These are phyloP conservation scores for Allium cepa DNA, from an alignment of 106 monocot genomes.

Conservation along the genomic window DNA sequence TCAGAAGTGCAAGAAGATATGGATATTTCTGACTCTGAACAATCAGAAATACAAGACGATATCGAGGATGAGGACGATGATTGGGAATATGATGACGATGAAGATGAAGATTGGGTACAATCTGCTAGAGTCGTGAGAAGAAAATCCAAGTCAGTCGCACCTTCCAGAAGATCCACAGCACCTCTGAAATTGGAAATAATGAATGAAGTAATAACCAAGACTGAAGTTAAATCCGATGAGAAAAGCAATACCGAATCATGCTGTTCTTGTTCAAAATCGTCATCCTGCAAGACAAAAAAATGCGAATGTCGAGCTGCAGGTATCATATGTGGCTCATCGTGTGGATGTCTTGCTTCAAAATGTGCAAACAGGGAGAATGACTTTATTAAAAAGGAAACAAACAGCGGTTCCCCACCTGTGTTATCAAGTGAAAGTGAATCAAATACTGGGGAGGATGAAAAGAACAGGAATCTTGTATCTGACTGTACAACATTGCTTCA, in stretches of 20 bases:
- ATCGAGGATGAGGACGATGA: constrained; percentile 42
- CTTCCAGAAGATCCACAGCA: neutral
- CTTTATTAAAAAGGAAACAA: neutral
- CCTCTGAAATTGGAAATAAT: constrained; percentile 10
- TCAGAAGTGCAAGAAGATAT: neutral
- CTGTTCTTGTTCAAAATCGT: constrained; percentile 62
- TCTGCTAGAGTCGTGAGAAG: constrained; percentile 22
- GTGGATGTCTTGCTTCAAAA: constrained; percentile 56
- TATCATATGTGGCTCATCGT: constrained; percentile 28
- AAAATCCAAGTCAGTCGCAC: constrained; percentile 9
- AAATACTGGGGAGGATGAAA: constrained; percentile 24
- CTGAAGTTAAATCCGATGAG: neutral
- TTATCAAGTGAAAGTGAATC: constrained; percentile 12
- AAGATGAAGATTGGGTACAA: constrained; percentile 50
- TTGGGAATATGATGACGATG: constrained; percentile 31
- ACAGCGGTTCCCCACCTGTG: constrained; percentile 6
- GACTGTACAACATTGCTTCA: constrained; percentile 61
- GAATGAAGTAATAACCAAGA: constrained; percentile 9
- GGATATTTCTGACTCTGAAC: neutral
- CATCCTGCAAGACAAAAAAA: constrained; percentile 83
- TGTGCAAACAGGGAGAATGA: constrained; percentile 62
- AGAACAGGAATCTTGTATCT: constrained; percentile 30
- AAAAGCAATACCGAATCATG: constrained; percentile 13
- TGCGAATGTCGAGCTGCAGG: constrained; percentile 71
- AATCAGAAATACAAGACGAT: constrained; percentile 65